A percentile compares a stretch with the other conserved stretches of the same genome.
Conservation (phyloP, 2,329 filamentous ascomycete genomes). For the Pezicula carpinea region DNA sequence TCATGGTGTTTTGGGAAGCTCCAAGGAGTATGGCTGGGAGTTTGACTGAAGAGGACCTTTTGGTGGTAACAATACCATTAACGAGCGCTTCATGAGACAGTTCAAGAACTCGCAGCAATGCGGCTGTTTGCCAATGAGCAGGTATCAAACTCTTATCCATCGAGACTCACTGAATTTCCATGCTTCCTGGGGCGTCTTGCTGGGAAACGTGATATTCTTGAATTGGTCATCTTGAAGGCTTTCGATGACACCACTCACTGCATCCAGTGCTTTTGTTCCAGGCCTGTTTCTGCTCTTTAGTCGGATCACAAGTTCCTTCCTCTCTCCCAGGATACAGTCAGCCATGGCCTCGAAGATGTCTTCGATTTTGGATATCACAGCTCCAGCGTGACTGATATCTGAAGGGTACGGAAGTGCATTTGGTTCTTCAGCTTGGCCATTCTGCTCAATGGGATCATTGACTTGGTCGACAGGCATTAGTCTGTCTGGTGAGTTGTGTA, state of each 20-base stretch:
- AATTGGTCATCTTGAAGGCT: constrained; percentile 1
- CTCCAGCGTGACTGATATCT: constrained; percentile 17
- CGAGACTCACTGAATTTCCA: constrained; percentile 45
- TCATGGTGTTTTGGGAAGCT: too few relatives aligned
- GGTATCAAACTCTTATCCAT: constrained; percentile 9
- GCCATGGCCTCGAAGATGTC: constrained; percentile 46
- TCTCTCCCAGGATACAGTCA: constrained; percentile 41
- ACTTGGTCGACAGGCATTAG: too few relatives aligned
- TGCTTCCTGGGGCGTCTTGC: constrained; percentile 40
- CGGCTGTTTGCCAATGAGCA: constrained; percentile 35
- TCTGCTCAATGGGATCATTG: not conserved
- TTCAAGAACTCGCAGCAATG: constrained; percentile 54
- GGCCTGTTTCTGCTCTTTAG: constrained; percentile 33
- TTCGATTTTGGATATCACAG: constrained; percentile 49
- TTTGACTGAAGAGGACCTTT: constrained; percentile 46
- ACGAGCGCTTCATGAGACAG: constrained; percentile 54
- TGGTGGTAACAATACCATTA: constrained; percentile 51
- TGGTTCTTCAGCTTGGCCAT: not conserved
- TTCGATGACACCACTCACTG: not conserved
- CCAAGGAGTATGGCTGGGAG: not conserved
- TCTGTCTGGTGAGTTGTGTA: constrained; percentile 14
- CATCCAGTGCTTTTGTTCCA: constrained; percentile 2
- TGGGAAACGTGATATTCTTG: constrained; percentile 39
- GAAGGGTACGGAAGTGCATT: not conserved
- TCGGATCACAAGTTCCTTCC: constrained; percentile 42